Evolutionary conservation across 2,329 filamentous ascomycete species (phyloP).

Genomic region (Xylaria sp.): DNA sequence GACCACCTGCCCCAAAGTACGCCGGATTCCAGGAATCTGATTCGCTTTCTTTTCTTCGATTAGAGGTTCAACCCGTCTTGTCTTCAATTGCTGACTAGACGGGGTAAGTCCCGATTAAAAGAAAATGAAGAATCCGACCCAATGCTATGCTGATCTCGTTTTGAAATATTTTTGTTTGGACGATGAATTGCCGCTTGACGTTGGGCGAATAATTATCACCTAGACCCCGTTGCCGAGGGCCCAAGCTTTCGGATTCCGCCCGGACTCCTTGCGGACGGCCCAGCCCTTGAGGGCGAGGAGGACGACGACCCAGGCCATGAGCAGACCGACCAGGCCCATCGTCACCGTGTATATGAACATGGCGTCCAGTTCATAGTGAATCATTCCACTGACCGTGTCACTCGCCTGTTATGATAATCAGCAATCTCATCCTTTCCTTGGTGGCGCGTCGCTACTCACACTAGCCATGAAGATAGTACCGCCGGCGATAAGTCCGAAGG

Average conservation of each 20-base stretch:
- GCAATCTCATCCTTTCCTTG: not conserved
- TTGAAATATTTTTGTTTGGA: not conserved
- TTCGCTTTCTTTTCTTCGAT: not conserved
- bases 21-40: constrained; percentile 22
- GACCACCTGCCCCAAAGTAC: constrained; percentile 20
- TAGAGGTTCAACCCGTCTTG: not conserved
- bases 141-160: constrained; percentile 8
- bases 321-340: constrained; percentile 78
- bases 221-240: constrained; percentile 22
- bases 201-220: not conserved
- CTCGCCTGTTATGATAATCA: constrained; percentile 56
- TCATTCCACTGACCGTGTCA: constrained; percentile 77
- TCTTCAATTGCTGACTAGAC: too few species aligned
- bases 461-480: constrained; percentile 93
- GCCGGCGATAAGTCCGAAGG: constrained; percentile 85
- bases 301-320: constrained; percentile 84
- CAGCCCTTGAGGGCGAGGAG: constrained; percentile 85
- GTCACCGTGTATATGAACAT: constrained; percentile 94
- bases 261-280: constrained; percentile 61
- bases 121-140: not conserved
- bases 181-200: not conserved
- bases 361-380: constrained; percentile 75
- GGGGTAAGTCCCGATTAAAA: not conserved
- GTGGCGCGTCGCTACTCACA: constrained; percentile 51
- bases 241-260: constrained; percentile 21